Conservation (phyloP, 345 rosid species). For the Punica granatum region DNA sequence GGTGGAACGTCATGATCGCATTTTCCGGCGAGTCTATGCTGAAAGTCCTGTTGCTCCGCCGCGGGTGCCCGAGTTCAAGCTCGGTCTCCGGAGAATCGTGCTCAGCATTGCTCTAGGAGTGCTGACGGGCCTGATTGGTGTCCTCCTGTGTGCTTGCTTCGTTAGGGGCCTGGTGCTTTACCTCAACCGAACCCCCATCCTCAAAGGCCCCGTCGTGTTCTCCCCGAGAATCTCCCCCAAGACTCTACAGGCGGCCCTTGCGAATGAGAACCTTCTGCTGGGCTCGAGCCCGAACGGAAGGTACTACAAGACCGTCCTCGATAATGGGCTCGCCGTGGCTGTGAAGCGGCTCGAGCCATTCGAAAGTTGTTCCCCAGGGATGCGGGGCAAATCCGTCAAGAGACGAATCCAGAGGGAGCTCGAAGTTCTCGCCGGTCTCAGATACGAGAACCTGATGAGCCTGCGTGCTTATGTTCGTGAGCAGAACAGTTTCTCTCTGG, state of each 20-base stretch:
- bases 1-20: conserved; percentile 47
- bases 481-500: conserved; percentile 57
- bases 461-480: conserved; percentile 79
- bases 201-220: conserved; percentile 88
- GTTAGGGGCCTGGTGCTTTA: conserved; percentile 44
- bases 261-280: conserved; percentile 51
- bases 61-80: conserved; percentile 29
- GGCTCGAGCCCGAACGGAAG: conserved; percentile 74
- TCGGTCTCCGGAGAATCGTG: conserved; percentile 42
- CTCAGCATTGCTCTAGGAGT: conserved; percentile 52
- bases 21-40: conserved; percentile 38
- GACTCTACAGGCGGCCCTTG: conserved; percentile 65
- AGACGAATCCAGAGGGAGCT: conserved; percentile 73
- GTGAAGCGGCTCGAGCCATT: conserved; percentile 65
- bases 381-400: conserved; percentile 52
- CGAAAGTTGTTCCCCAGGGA: conserved; percentile 43
- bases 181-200: conserved; percentile 73
- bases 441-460: conserved; percentile 82
- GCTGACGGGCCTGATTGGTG: conserved; percentile 49
- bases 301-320: conserved; percentile 67
- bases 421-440: conserved; percentile 71
- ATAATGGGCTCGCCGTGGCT: conserved; percentile 66
- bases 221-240: conserved; percentile 67
- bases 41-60: conserved; percentile 29
- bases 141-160: conserved; percentile 46